Conservation (phyloP, 257 asterid species). For the Avicennia marina region DNA sequence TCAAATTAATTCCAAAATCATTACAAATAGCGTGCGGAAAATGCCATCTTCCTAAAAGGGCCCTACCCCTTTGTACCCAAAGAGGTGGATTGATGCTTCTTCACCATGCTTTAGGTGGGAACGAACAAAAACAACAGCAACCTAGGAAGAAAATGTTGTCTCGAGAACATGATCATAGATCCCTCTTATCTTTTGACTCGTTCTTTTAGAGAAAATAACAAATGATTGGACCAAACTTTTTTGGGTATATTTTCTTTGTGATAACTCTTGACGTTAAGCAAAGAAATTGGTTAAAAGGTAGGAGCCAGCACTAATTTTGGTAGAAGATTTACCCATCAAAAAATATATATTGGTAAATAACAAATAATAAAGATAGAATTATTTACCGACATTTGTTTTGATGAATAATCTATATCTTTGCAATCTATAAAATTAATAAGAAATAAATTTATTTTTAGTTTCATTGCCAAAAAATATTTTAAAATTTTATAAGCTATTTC, state of each 20-base stretch:
- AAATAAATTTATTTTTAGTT: too few species aligned
- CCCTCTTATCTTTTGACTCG: neutral
- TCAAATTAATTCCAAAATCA: constrained; percentile 13
- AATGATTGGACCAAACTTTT: neutral
- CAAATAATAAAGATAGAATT: too few species aligned
- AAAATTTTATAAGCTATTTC: too few species aligned
- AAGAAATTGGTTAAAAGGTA: neutral
- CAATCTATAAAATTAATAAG: too few species aligned
- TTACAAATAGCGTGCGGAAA: constrained; percentile 25
- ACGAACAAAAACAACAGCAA: constrained; percentile 1
- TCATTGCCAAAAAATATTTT: too few species aligned
- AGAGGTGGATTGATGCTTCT: neutral
- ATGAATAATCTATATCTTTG: too few species aligned
- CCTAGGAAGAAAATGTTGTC: constrained; percentile 8
- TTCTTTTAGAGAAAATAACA: neutral
- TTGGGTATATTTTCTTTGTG: neutral
- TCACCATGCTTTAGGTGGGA: constrained; percentile 11
- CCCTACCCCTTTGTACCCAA: too few species aligned
- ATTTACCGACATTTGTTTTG: too few species aligned
- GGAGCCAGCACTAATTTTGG: too few species aligned
- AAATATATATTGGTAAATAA: too few species aligned
- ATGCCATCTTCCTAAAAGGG: neutral
- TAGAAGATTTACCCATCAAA: too few species aligned
- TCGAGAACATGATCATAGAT: constrained; percentile 6
- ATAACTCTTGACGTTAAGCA: neutral